These are phyloP conservation scores for Mytilinidion resinicola DNA, from an alignment of 495 filamentous ascomycete species.

Conservation along the genomic window DNA sequence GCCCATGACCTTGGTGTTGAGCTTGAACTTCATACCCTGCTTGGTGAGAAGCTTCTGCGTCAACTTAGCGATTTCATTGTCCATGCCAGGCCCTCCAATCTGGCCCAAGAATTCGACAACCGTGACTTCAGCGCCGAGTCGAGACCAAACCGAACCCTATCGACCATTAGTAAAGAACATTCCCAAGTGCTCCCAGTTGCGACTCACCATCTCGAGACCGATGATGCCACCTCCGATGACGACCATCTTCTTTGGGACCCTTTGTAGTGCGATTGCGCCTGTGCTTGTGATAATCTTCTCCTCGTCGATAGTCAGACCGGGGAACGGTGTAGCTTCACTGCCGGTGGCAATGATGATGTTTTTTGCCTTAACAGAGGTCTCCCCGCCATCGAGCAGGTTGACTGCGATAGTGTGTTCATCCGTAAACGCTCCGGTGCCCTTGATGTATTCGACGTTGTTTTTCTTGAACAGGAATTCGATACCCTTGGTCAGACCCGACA, in stretches of 20 bases:
- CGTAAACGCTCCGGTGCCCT: conserved; percentile 79
- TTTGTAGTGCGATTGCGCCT: conserved; percentile 77
- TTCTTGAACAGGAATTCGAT: conserved; percentile 98
- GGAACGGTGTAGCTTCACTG: conserved; percentile 90
- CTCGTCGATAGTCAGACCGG: conserved; percentile 92
- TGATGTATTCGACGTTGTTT: conserved; percentile 95
- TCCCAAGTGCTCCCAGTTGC: not conserved
- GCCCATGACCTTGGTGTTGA: conserved; percentile 84
- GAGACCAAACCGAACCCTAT: conserved; percentile 89
- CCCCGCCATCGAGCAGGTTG: conserved; percentile 81
- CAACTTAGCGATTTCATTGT: conserved; percentile 84
- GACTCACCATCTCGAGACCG: conserved; percentile 83
- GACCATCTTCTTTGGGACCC: conserved; percentile 95
- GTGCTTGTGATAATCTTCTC: conserved; percentile 95
- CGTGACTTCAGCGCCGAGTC: conserved; percentile 88
- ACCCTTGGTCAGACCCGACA: conserved; percentile 86
- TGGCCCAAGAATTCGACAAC: conserved; percentile 94
- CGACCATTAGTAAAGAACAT: conserved; percentile 1
- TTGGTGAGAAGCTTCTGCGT: conserved; percentile 89
- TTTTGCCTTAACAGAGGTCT: conserved; percentile 77
- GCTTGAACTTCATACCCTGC: conserved; percentile 98
- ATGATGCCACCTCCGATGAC: conserved; percentile 99
- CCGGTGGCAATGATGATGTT: conserved; percentile 98
- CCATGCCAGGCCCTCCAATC: conserved; percentile 98
- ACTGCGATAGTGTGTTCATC: conserved; percentile 91